Evolutionary conservation across 106 monocot species (phyloP).

Genomic region (Allium sativum): DNA sequence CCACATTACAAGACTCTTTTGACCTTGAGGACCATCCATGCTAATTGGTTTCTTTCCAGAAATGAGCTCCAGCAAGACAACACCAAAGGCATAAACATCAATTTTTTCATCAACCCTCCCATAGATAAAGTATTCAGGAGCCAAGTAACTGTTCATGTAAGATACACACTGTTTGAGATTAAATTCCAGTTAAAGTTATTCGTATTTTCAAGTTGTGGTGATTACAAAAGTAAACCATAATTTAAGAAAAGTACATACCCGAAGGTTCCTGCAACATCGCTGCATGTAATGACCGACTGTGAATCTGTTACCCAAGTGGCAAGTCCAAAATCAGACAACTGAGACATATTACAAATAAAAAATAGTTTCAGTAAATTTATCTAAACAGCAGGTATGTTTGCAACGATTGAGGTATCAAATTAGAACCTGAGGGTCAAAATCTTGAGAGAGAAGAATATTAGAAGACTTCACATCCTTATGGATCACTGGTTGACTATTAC

Average conservation of each 20-base stretch:
- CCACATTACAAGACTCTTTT: slow-evolving; percentile 79
- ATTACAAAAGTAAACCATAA: not conserved
- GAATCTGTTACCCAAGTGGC: slow-evolving; percentile 51
- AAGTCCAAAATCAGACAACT: slow-evolving; percentile 89
- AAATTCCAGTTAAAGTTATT: not conserved
- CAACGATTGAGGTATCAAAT: not conserved
- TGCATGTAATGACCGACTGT: slow-evolving; percentile 34
- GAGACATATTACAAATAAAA: slow-evolving; percentile 12
- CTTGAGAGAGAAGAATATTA: slow-evolving; percentile 72
- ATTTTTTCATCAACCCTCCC: slow-evolving; percentile 87
- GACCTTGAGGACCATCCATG: slow-evolving; percentile 37
- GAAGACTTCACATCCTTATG: slow-evolving; percentile 93
- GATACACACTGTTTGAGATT: not conserved
- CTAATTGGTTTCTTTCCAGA: slow-evolving; percentile 80
- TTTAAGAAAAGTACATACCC: slow-evolving; percentile 42
- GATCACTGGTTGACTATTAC: slow-evolving; percentile 35
- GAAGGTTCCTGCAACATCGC: slow-evolving; percentile 80
- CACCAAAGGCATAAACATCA: slow-evolving; percentile 90
- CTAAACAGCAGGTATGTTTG: not conserved
- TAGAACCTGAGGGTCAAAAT: slow-evolving; percentile 57
- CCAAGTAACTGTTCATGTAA: slow-evolving; percentile 57
- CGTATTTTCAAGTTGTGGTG: not conserved
- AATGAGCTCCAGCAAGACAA: slow-evolving; percentile 89
- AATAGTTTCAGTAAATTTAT: too few species aligned
- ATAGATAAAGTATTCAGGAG: slow-evolving; percentile 84